Conservation (phyloP, 768 basidiomycete genomes). For the Rhizopogon roseolus region DNA sequence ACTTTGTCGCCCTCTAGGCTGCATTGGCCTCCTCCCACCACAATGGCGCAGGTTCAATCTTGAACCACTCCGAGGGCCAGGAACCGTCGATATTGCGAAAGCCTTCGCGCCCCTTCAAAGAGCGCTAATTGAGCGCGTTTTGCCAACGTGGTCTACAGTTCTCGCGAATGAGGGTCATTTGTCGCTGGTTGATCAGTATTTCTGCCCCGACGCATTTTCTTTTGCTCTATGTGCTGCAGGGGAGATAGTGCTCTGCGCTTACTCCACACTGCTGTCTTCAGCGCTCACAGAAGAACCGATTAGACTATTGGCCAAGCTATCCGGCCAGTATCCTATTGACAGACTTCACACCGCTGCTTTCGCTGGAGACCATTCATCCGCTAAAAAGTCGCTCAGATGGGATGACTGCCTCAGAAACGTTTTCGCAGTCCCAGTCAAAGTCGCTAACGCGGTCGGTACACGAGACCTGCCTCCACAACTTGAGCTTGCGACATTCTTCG, state of each 20-base stretch:
- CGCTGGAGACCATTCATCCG: slow-evolving; percentile 12
- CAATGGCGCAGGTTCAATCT: slow-evolving; percentile 42
- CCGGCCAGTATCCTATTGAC: slow-evolving; percentile 63
- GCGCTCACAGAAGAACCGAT: slow-evolving; percentile 47
- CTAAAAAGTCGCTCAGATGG: slow-evolving; percentile 48
- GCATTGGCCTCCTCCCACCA: slow-evolving; percentile 55
- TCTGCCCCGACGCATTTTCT: slow-evolving; percentile 62
- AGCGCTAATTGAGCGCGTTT: slow-evolving; percentile 54
- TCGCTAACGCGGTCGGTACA: slow-evolving; percentile 63
- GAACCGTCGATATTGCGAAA: slow-evolving; percentile 19
- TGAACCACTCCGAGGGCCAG: slow-evolving; percentile 25
- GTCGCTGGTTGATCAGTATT: slow-evolving; percentile 59
- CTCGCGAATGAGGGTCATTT: slow-evolving; percentile 46
- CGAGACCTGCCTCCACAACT: slow-evolving; percentile 43
- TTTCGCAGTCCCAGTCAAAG: slow-evolving; percentile 67
- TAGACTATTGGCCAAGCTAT: slow-evolving; percentile 48
- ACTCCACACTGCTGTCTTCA: slow-evolving; percentile 56
- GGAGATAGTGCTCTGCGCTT: slow-evolving; percentile 53
- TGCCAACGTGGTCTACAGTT: slow-evolving; percentile 62
- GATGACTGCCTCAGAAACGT: slow-evolving; percentile 69
- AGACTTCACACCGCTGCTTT: slow-evolving; percentile 55
- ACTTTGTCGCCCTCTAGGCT: slow-evolving; percentile 54
- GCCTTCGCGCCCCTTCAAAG: slow-evolving; percentile 58
- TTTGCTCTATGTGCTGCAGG: slow-evolving; percentile 47
- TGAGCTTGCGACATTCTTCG: slow-evolving; percentile 53